phyloP scores from a whole-genome alignment of 495 filamentous ascomycete species.

The Neurospora cerealis region DNA sequence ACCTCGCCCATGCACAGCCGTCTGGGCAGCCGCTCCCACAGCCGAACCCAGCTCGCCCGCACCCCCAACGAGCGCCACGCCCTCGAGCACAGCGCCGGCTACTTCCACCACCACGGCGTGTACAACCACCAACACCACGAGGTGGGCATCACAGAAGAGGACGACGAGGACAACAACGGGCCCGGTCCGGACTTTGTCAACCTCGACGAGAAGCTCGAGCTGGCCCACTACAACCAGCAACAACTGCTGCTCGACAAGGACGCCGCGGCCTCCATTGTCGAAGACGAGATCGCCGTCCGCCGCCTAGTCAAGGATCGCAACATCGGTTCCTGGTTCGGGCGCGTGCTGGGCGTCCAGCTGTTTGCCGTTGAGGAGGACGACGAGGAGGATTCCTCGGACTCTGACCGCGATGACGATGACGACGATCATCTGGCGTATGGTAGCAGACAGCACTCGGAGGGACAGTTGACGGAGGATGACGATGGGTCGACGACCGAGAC shows the following conservation, averaged over 20 bases:
- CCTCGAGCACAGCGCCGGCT: slow-evolving; percentile 26
- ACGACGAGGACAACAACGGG: slow-evolving; percentile 24
- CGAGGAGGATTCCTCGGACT: slow-evolving; percentile 28
- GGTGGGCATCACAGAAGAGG: slow-evolving; percentile 5
- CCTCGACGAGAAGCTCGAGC: slow-evolving; percentile 38
- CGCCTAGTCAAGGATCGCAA: slow-evolving; percentile 47
- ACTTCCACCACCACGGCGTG: slow-evolving; percentile 29
- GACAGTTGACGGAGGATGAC: slow-evolving; percentile 21
- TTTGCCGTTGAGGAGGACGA: slow-evolving; percentile 58
- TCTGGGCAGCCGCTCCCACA: slow-evolving; percentile 33
- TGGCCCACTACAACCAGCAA: slow-evolving; percentile 10
- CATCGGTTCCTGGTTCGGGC: slow-evolving; percentile 67
- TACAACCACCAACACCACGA: slow-evolving; percentile 6
- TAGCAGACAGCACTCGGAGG: background rate
- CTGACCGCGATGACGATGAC: slow-evolving; percentile 34
- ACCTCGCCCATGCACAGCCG: slow-evolving; percentile 30
- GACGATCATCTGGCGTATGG: slow-evolving; percentile 3
- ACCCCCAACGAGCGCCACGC: background rate
- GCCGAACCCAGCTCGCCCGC: slow-evolving; percentile 21
- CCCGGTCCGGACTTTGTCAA: slow-evolving; percentile 53
- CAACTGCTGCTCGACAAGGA: slow-evolving; percentile 15
- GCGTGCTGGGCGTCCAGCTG: slow-evolving; percentile 63
- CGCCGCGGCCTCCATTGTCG: slow-evolving; percentile 18
- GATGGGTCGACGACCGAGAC: slow-evolving; percentile 16
- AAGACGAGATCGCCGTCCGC: slow-evolving; percentile 46